phyloP scores from a whole-genome alignment of 2,329 filamentous ascomycete species.

The Microsporum audouinii region DNA sequence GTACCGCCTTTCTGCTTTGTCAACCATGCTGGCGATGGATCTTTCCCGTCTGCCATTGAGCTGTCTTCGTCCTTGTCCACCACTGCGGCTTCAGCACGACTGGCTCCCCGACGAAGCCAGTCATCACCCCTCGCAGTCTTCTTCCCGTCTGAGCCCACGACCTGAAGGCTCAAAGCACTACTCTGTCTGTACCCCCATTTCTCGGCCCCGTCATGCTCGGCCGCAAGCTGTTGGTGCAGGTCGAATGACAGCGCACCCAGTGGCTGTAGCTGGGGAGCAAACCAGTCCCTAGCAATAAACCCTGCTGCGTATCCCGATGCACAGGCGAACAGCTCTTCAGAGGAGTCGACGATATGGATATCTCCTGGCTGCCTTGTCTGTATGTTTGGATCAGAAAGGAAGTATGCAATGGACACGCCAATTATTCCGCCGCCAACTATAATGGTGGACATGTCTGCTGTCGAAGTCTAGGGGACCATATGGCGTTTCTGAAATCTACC shows the following conservation, averaged over 20 bases:
- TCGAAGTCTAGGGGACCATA: too few relatives aligned
- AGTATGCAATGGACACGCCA: conserved; percentile 60
- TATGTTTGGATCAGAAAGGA: conserved; percentile 43
- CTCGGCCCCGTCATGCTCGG: conserved; percentile 44
- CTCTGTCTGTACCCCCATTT: conserved; percentile 51
- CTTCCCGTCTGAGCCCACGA: conserved; percentile 26
- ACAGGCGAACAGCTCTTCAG: conserved; percentile 53
- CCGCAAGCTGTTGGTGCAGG: conserved; percentile 55
- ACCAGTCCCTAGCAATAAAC: conserved; percentile 66
- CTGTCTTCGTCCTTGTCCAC: conserved; percentile 23
- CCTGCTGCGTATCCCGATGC: conserved; percentile 65
- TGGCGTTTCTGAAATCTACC: too few relatives aligned
- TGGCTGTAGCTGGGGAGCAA: conserved; percentile 43
- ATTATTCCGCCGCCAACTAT: conserved; percentile 62
- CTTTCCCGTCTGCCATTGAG: conserved; percentile 20
- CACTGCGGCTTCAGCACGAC: conserved; percentile 45
- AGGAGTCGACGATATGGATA: conserved; percentile 50
- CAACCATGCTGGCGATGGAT: conserved; percentile 46
- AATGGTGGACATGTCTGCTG: conserved; percentile 43
- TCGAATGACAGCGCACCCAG: conserved; percentile 58
- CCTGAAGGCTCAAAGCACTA: conserved; percentile 47
- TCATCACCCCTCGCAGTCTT: conserved; percentile 44
- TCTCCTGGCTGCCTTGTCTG: conserved; percentile 18
- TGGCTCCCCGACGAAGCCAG: conserved; percentile 55
- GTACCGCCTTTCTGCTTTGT: conserved; percentile 43